Evolutionary conservation across 2,329 filamentous ascomycete genomes (phyloP), one percentile per base, ranked within the genome.

Genomic region (Colletotrichum tropicale): DNA sequence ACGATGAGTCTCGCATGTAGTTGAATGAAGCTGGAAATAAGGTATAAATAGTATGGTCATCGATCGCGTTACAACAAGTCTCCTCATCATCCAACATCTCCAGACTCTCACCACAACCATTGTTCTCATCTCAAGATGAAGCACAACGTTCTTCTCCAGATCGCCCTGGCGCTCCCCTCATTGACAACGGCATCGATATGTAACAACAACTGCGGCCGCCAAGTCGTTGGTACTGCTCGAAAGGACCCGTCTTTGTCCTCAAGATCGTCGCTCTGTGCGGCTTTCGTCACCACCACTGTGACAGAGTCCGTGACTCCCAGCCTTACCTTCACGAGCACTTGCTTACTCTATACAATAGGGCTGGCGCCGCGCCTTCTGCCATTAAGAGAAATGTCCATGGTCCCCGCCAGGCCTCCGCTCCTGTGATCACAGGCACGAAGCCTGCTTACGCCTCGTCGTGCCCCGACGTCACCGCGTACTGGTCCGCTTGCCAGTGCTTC

Each of bases 401-500:
- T 43, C 65, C 58, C 16, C 56, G 71, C 24, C 64, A 55, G 15
- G n/a, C 55, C 15, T 38, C 43, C 15, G 34, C 66, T 10, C 66
- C 67, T 9, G 38, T 55, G 12, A 48, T 71, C 16, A 68, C 73
- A 6, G 73, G 68, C 30, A 64, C 48, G 28, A 68, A 65, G 43
- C 78, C 78, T 9, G 72, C 70, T 13, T 79, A 77, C 30, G 78
- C 78, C 66, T 76, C 64, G 32, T 58, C 61, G 48, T 79, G 78
- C 52, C n/a, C 70, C n/a, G 72, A 78, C 18, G 38, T 66, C 4
- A 69, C 58, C 7, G 68, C 65, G 8, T 79, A 78, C 72, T 78
- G 77, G 76, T 74, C 66, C 21, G 78, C 77, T 10, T 79, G 78
- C 56, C 77, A 78, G 71, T 79, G 78, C 66, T 79, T 78, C 69